Evolutionary conservation across 805 yeast genomes (phyloP), one percentile per base, ranked within the genome.

Genomic region (Ogataea naganishii): DNA sequence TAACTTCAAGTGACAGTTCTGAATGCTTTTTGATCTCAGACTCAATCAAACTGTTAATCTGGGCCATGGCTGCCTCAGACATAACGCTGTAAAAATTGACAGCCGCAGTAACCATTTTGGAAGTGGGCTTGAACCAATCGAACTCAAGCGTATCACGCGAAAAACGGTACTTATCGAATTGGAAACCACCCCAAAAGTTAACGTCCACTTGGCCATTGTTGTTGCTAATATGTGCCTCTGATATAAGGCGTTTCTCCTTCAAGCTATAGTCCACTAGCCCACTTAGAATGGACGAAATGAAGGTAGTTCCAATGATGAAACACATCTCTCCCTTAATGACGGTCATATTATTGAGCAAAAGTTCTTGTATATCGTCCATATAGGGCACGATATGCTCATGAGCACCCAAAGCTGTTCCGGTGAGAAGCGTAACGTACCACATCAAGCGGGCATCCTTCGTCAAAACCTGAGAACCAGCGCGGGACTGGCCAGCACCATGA

Each of bases 371-470:
- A 18, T 75, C 71, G 0, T 53, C 51, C 5, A 61, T 53, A 36
- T 65, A 57, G 0, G 56, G 47, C 7, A 80, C 44, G 2, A 79
- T 46, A 4, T 60, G 48, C 0, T 51, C 55, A n/a, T 76, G 76
- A 1, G 89, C 78, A 33, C 80, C 80, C 15, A 85, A 74, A 23
- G 81, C 51, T 16, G 77, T 62, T 47, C 84, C 88, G 46, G 78
- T 75, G 24, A 88, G 53, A 3, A 85, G 69, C 3, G 77, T 67
- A 19, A 83, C 49, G 45, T 78, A 72, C 73, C 95, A 74, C 18
- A 74, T 73, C 7, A 92, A 56, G 13, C 77, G 70, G 18, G 78
- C 79, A 52, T 92, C 97, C 24, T 86, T 66, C n/a, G 82, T 82
- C 17, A 75, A 63, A 16, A 80, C 63, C 18, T 80, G 88, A 6